Evolutionary conservation across 202 grass and related monocot genomes (phyloP).

Genomic region (Schoenoplectus tabernaemontani): DNA sequence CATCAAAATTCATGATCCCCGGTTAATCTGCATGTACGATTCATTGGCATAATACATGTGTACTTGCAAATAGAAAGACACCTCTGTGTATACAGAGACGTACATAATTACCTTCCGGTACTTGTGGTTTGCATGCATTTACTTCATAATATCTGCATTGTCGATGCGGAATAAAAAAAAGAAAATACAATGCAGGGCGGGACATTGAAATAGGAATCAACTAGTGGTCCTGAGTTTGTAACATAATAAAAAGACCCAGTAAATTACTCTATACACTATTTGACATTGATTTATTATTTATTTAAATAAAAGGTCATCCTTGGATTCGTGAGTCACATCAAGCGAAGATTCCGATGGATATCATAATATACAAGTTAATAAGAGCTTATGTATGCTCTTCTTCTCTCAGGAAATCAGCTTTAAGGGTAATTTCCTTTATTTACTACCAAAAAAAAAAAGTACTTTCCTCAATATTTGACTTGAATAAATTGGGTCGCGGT

Average conservation of each 20-base stretch:
- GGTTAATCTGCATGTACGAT: background rate
- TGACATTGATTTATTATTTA: constrained; percentile 16
- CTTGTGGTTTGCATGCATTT: background rate
- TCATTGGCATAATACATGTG: background rate
- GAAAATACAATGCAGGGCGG: background rate
- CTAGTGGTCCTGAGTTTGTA: background rate
- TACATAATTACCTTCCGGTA: background rate
- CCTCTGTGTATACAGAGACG: background rate
- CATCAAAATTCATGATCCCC: background rate
- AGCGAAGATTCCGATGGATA: constrained; percentile 71
- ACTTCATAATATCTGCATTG: background rate
- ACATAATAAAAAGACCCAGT: background rate
- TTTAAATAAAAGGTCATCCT: constrained; percentile 58
- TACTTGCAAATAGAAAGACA: background rate
- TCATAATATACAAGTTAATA: constrained; percentile 79
- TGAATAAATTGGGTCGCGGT: background rate
- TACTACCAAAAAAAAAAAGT: background rate
- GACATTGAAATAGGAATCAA: background rate
- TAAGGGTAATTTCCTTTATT: constrained; percentile 45
- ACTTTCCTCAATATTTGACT: constrained; percentile 5
- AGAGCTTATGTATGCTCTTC: constrained; percentile 89
- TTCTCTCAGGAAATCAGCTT: constrained; percentile 71
- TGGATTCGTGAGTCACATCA: constrained; percentile 60
- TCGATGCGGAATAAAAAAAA: background rate
- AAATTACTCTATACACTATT: background rate